Evolutionary conservation across 2,329 filamentous ascomycete genomes (phyloP).

Genomic region (Drechslerella stenobrocha): DNA sequence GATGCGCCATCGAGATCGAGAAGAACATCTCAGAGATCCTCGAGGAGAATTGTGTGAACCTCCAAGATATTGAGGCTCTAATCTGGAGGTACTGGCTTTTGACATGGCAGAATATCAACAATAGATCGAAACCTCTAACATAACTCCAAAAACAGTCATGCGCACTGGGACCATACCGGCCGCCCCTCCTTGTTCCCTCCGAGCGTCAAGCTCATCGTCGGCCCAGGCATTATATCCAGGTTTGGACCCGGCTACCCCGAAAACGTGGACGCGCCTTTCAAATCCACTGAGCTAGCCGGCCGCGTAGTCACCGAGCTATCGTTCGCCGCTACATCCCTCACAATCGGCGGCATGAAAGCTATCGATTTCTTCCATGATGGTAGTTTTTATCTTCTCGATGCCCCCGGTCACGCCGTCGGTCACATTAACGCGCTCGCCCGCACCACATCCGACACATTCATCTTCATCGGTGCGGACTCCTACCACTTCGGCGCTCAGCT

Average conservation of each 20-base stretch:
- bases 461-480: slow-evolving; percentile 61
- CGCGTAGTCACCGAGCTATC: slow-evolving; percentile 55
- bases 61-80: slow-evolving; percentile 14
- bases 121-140: not conserved
- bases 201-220: slow-evolving; percentile 60
- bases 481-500: slow-evolving; percentile 59
- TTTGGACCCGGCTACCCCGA: slow-evolving; percentile 59
- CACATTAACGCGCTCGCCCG: slow-evolving; percentile 60
- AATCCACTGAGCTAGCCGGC: slow-evolving; percentile 52
- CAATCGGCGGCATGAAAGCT: slow-evolving; percentile 59
- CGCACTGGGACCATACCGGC: slow-evolving; percentile 65
- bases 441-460: slow-evolving; percentile 55
- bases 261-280: slow-evolving; percentile 55
- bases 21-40: slow-evolving; percentile 36
- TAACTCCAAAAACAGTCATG: slow-evolving; percentile 55
- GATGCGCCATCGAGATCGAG: slow-evolving; percentile 19
- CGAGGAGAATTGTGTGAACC: slow-evolving; percentile 14
- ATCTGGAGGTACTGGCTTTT: slow-evolving; percentile 29
- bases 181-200: slow-evolving; percentile 61
- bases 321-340: slow-evolving; percentile 54
- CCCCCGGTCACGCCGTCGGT: slow-evolving; percentile 61
- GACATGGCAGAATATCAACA: not conserved
- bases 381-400: slow-evolving; percentile 62
- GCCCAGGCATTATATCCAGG: slow-evolving; percentile 55
- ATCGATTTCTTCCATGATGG: slow-evolving; percentile 64